Conservation (phyloP, 495 filamentous ascomycete genomes). For the Penicillium riverlandense region DNA sequence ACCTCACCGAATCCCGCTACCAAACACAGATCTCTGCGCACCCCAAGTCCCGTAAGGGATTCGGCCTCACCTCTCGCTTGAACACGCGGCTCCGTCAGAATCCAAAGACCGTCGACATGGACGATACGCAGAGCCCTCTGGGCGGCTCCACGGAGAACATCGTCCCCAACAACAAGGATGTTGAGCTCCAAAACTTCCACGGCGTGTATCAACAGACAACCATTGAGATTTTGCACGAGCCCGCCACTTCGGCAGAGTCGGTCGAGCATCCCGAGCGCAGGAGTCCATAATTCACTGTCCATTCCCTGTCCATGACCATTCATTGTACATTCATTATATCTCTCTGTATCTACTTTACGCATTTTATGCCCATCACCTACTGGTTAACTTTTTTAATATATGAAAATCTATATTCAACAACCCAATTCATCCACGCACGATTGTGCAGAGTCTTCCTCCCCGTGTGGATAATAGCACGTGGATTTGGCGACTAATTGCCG, state of each 20-base stretch:
- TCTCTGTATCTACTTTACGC: neutral
- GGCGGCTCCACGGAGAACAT: conserved; percentile 32
- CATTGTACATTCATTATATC: neutral
- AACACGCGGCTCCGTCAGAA: conserved; percentile 17
- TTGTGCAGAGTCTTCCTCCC: neutral
- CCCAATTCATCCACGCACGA: neutral
- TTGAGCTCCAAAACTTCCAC: conserved; percentile 24
- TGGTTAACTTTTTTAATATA: conserved; percentile 1
- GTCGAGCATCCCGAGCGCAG: neutral
- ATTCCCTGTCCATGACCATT: neutral
- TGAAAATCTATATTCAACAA: neutral
- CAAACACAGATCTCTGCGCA: conserved; percentile 26
- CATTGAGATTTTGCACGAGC: conserved; percentile 35
- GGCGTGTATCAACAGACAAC: conserved; percentile 38
- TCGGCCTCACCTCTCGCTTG: conserved; percentile 14
- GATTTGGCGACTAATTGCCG: too few species aligned
- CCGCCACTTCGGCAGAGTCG: conserved; percentile 12
- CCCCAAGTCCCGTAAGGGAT: conserved; percentile 8
- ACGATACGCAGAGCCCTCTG: conserved; percentile 17
- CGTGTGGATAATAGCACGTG: too few species aligned
- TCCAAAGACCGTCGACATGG: conserved; percentile 12
- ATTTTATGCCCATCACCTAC: neutral
- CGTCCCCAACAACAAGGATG: conserved; percentile 26
- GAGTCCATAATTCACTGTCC: too few species aligned
- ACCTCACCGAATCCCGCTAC: conserved; percentile 15